These are phyloP conservation scores for Sarocladium strictum DNA, from an alignment of 2,329 filamentous ascomycete species.

Conservation along the genomic window DNA sequence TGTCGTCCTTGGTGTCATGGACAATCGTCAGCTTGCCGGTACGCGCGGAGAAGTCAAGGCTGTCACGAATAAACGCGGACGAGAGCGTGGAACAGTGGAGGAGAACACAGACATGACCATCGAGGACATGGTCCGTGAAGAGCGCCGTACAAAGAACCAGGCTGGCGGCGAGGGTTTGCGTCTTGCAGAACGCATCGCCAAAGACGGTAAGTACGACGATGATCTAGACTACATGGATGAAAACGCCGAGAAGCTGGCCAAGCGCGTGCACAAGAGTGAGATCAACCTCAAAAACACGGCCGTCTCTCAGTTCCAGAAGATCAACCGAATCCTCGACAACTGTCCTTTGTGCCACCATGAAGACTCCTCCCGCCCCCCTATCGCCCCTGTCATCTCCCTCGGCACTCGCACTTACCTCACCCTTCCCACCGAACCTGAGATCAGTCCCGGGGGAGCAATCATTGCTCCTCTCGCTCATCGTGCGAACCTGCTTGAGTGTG, in stretches of 20 bases:
- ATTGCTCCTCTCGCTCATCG: constrained; percentile 87
- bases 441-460: constrained; percentile 75
- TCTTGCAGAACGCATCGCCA: constrained; percentile 88
- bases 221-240: constrained; percentile 97
- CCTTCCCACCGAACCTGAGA: constrained; percentile 80
- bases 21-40: constrained; percentile 82
- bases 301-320: constrained; percentile 82
- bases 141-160: constrained; percentile 75
- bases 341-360: constrained; percentile 94
- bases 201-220: constrained; percentile 84
- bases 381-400: constrained; percentile 80
- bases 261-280: constrained; percentile 80
- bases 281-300: constrained; percentile 82
- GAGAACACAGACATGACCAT: constrained; percentile 95
- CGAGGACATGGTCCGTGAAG: constrained; percentile 95
- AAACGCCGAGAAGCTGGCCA: constrained; percentile 84
- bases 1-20: constrained; percentile 79
- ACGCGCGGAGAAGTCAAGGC: constrained; percentile 66
- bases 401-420: constrained; percentile 84
- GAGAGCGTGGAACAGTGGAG: constrained; percentile 76
- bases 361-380: constrained; percentile 64
- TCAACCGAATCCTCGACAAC: constrained; percentile 76
- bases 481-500: constrained; percentile 89
- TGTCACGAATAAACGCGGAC: constrained; percentile 73
- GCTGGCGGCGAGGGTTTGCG: constrained; percentile 73